Evolutionary conservation across 768 basidiomycete genomes (phyloP).

Genomic region (Mycena rebaudengoi): DNA sequence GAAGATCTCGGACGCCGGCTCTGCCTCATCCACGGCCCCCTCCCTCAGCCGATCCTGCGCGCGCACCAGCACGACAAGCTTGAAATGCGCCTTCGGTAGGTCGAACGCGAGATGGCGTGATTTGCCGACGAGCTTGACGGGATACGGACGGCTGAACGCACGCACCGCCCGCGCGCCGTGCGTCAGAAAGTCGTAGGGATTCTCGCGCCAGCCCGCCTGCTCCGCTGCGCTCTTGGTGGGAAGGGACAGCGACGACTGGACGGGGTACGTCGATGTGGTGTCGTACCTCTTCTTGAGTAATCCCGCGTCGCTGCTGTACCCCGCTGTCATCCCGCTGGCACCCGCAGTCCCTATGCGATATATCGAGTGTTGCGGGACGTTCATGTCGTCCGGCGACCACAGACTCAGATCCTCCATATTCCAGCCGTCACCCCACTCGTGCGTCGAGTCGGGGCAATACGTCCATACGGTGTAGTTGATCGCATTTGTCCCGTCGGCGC

Average conservation of each 20-base stretch:
- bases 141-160: constrained; percentile 89
- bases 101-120: constrained; percentile 79
- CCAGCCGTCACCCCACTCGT: constrained; percentile 96
- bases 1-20: constrained; percentile 86
- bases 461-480: constrained; percentile 90
- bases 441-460: constrained; percentile 83
- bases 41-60: constrained; percentile 58
- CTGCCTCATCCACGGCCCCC: constrained; percentile 36
- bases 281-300: constrained; percentile 20
- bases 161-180: constrained; percentile 86
- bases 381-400: constrained; percentile 82
- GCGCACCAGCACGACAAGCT: constrained; percentile 69
- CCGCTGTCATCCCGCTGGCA: constrained; percentile 12
- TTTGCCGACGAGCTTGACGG: constrained; percentile 75
- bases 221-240: constrained; percentile 35
- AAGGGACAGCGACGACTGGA: constrained; percentile 47
- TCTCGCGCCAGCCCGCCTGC: constrained; percentile 46
- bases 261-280: constrained; percentile 21
- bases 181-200: constrained; percentile 78
- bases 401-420: constrained; percentile 94
- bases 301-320: constrained; percentile 19
- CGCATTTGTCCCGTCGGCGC: constrained; percentile 76
- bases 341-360: constrained; percentile 16
- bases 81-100: constrained; percentile 73
- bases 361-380: constrained; percentile 30